Evolutionary conservation across 2,329 filamentous ascomycete species (phyloP).

Genomic region (Fusarium zealandicum): DNA sequence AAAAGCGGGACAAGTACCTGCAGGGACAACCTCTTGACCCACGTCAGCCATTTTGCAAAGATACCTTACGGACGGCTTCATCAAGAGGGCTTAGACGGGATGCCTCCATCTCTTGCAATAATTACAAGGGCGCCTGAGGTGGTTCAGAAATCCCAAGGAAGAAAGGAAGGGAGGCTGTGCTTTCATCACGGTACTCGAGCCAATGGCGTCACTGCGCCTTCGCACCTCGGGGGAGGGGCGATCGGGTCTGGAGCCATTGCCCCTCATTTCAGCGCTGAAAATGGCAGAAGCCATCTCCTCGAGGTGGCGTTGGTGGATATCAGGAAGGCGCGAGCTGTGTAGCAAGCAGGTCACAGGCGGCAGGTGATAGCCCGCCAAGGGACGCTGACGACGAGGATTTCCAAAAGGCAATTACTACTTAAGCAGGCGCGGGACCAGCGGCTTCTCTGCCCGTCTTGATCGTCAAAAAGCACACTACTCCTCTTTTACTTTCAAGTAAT

Average conservation of each 20-base stretch:
- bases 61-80: background rate
- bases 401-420: slow-evolving; percentile 12
- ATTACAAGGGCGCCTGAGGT: no score
- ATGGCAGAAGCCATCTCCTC: slow-evolving; percentile 5
- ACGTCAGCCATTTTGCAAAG: background rate
- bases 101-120: background rate
- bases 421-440: slow-evolving; percentile 13
- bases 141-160: no score
- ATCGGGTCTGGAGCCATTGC: slow-evolving; percentile 23
- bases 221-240: slow-evolving; percentile 26
- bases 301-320: slow-evolving; percentile 21
- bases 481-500: slow-evolving; percentile 8
- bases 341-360: slow-evolving; percentile 30
- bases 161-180: slow-evolving; percentile 24
- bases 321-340: slow-evolving; percentile 14
- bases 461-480: slow-evolving; percentile 3
- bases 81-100: background rate
- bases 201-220: slow-evolving; percentile 32
- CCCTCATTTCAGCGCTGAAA: slow-evolving; percentile 17
- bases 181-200: slow-evolving; percentile 13
- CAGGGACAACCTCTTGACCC: background rate
- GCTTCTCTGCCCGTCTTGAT: slow-evolving; percentile 2
- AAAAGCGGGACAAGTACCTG: background rate
- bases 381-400: slow-evolving; percentile 7
- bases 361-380: slow-evolving; percentile 24